Conservation (phyloP, 2,329 filamentous ascomycete genomes). For the Cadophora luteo-olivacea region DNA sequence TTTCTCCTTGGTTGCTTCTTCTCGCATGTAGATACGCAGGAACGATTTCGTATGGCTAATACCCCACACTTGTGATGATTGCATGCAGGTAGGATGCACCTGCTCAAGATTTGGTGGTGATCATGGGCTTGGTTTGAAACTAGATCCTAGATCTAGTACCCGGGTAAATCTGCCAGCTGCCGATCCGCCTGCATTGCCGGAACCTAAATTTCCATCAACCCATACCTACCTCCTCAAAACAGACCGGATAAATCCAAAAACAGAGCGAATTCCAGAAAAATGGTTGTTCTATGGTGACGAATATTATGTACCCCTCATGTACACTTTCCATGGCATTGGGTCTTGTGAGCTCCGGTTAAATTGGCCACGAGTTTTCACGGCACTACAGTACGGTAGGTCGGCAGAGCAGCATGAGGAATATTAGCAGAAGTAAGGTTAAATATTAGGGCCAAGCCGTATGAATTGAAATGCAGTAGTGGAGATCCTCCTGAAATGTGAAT, state of each 20-base stretch:
- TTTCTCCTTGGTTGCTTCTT: constrained; percentile 1
- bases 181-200: not conserved
- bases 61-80: not conserved
- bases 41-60: not conserved
- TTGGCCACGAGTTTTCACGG: not conserved
- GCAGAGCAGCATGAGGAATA: not conserved
- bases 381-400: not conserved
- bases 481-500: not conserved
- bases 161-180: constrained; percentile 6
- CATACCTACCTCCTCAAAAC: not conserved
- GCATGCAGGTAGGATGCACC: not conserved
- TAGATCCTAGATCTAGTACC: not conserved
- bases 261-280: not conserved
- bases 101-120: not conserved
- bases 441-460: not conserved
- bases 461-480: constrained; percentile 3
- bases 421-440: constrained; percentile 6
- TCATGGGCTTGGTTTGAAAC: constrained; percentile 2
- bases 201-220: constrained; percentile 2
- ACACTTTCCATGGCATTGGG: not conserved
- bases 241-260: constrained; percentile 5
- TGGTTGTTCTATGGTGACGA: not conserved
- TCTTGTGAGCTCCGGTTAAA: constrained; percentile 5
- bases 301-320: not conserved
- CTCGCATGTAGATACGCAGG: not conserved